Conservation (phyloP, 495 filamentous ascomycete genomes). For the Hypomontagnella submonticulosa region DNA sequence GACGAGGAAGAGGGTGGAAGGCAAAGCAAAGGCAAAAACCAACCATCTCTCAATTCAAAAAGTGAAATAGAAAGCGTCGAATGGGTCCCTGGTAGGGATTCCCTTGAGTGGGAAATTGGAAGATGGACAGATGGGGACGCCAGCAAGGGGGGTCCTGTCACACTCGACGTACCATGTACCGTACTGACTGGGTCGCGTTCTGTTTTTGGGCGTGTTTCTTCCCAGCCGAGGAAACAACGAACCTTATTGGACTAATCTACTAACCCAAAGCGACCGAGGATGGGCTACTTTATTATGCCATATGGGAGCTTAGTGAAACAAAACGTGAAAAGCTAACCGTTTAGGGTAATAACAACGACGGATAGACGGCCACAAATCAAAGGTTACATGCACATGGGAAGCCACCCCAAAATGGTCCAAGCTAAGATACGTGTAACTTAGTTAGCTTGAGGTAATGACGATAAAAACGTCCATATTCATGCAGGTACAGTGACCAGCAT, state of each 20-base stretch:
- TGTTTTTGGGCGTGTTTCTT: constrained; percentile 25
- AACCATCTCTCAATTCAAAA: constrained; percentile 13
- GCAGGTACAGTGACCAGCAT: constrained; percentile 30
- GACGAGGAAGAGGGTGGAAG: constrained; percentile 30
- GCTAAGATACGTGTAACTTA: background rate
- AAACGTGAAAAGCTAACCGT: constrained; percentile 5
- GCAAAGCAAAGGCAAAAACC: constrained; percentile 16
- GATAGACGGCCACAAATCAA: constrained; percentile 23
- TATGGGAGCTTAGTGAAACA: constrained; percentile 14
- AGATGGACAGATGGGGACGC: constrained; percentile 43
- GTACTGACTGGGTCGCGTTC: constrained; percentile 18
- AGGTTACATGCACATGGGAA: constrained; percentile 2
- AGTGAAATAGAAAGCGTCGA: constrained; percentile 37
- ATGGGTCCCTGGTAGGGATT: constrained; percentile 36
- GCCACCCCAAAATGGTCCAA: background rate
- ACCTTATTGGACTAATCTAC: constrained; percentile 16
- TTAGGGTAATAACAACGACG: constrained; percentile 27
- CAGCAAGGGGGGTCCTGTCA: constrained; percentile 34
- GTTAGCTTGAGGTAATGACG: constrained; percentile 22
- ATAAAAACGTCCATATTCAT: constrained; percentile 36
- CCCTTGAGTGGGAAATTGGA: constrained; percentile 44
- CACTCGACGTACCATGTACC: constrained; percentile 14
- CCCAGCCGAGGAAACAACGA: constrained; percentile 16
- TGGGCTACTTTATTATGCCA: constrained; percentile 11
- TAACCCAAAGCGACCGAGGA: constrained; percentile 5